phyloP scores from a whole-genome alignment of 805 yeast genomes.

The Kluyveromyces dobzhanskii region DNA sequence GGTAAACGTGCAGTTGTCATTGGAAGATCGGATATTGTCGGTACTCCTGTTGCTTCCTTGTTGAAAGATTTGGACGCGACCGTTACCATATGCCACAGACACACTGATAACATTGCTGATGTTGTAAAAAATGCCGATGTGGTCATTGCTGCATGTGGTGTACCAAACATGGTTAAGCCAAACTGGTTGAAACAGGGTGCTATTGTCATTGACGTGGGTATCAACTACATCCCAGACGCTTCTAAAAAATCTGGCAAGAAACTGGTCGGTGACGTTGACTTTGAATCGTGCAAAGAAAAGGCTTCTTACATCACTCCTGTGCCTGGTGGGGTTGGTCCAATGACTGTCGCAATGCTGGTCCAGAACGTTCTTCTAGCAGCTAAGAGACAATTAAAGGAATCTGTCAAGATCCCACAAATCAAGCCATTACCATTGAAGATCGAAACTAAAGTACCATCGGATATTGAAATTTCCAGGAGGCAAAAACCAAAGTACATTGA shows the following conservation, averaged over 20 bases:
- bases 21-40: conserved; percentile 83
- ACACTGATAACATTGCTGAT: conserved; percentile 44
- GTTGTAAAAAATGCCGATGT: conserved; percentile 59
- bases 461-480: conserved; percentile 79
- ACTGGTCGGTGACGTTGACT: conserved; percentile 95
- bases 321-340: conserved; percentile 99
- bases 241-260: conserved; percentile 68
- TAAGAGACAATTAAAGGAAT: conserved; percentile 37
- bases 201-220: conserved; percentile 90
- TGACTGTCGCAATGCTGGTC: conserved; percentile 96
- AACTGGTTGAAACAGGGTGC: conserved; percentile 83
- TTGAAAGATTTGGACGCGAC: conserved; percentile 66
- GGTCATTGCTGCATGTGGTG: conserved; percentile 85
- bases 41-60: conserved; percentile 68
- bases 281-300: conserved; percentile 48
- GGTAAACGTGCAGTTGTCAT: conserved; percentile 77
- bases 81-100: conserved; percentile 68
- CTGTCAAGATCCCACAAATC: conserved; percentile 38
- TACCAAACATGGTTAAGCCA: conserved; percentile 74
- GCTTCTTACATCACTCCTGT: conserved; percentile 84
- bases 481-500: conserved; percentile 81
- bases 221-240: conserved; percentile 75
- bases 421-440: conserved; percentile 49
- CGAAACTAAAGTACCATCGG: conserved; percentile 75
- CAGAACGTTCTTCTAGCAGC: conserved; percentile 80